Base-by-base conservation (phyloP, 139 green algal species). In the Chlamydomonas sp. region DNA sequence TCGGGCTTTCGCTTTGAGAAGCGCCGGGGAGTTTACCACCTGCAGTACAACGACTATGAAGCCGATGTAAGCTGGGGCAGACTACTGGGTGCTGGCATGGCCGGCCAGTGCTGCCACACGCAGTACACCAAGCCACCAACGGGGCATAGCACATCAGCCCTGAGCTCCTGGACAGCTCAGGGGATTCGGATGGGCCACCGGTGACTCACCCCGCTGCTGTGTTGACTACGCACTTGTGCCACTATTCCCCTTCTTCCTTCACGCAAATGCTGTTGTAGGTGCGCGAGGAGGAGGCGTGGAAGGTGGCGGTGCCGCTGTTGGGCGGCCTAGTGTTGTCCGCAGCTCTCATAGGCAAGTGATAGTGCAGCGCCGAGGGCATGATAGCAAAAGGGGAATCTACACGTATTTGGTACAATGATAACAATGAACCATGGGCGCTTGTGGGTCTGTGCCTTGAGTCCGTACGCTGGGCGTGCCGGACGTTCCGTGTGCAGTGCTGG, bases 221-320 rank as follows among this genome's bases (percentile, higher is more conserved):
- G 31, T 49, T 49, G 31, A 49, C 31, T 49, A 49, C 31, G 31
- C 31, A 49, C 31, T 49, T 49, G 31, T 49, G 31, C 64, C 10
- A 10, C 64, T 10, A 69, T 17, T 69, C 9, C 12, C 12, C 64
- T 17, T 69, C 64, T 12, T 17, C 64, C 9, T 69, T 12, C 10
- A 10, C 10, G 10, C 10, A 10, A 10, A 62, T 4, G 69, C 69
- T 57, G 5, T 12, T 9, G 17, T 71, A 86, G 82, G 61, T 86
- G 20, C 82, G 82, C 8, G 66, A 86, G 82, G 82, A 86, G 4
- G 82, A 86, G 60, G 82, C 82, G 12, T 86, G 82, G 82, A 86
- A 86, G 71, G 20, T 86, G 14, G 18, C n/a, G 60, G 60, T 86
- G 2, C 82, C 82, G 2, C 0, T 86, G 71, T 0, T 86, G 4